Evolutionary conservation across 2,329 filamentous ascomycete genomes (phyloP).

Genomic region (Monilinia aucupariae): DNA sequence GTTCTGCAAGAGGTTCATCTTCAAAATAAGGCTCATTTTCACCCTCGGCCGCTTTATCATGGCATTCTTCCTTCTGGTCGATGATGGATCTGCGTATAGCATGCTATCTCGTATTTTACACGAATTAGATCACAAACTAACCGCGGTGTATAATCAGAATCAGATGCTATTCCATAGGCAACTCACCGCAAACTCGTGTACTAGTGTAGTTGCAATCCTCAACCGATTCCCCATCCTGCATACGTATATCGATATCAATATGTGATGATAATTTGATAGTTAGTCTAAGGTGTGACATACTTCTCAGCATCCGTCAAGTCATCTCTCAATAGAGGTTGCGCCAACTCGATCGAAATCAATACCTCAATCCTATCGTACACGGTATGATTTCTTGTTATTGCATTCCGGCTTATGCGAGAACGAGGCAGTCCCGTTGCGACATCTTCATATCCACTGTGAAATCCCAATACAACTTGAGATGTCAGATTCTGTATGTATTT

Average conservation of each 20-base stretch:
- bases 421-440: conserved; percentile 1
- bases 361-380: background rate
- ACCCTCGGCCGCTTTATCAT: background rate
- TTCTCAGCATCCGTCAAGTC: conserved; percentile 5
- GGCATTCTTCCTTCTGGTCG: background rate
- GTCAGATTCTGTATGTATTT: background rate
- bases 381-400: conserved; percentile 1
- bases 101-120: background rate
- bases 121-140: too few species aligned
- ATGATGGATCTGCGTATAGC: background rate
- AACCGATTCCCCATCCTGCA: background rate
- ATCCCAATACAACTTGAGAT: background rate
- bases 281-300: background rate
- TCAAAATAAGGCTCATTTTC: conserved; percentile 13
- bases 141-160: too few species aligned
- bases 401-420: background rate
- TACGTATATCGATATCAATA: background rate
- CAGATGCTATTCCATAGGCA: background rate
- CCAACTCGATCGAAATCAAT: background rate
- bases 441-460: conserved; percentile 8
- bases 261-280: background rate
- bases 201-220: background rate
- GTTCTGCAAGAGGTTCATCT: conserved; percentile 5
- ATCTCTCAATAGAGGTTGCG: background rate
- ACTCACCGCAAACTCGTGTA: conserved; percentile 10